Evolutionary conservation across 1,284 basidiomycete genomes (phyloP), one percentile per base, ranked within the genome.

Genomic region (Ustilago tritici): DNA sequence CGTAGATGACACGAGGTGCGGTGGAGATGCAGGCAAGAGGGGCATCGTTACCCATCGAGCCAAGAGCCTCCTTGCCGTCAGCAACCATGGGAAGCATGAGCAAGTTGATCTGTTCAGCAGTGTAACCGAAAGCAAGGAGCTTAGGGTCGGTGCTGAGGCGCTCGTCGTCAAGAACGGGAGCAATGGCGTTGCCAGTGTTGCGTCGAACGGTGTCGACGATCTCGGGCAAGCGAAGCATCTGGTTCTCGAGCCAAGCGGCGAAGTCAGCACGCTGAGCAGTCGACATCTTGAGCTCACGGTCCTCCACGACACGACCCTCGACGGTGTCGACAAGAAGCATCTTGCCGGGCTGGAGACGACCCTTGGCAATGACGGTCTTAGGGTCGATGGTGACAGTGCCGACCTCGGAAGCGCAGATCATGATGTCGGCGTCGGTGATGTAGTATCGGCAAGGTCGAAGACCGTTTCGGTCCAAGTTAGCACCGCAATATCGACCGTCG

Each of bases 401-500:
- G 62, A 82, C 82, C 70, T 85, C 83, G 40, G 83, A 85, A 41
- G 83, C 83, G 71, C 83, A 85, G 64, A 85, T 80, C 83, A 85
- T 85, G 67, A 85, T 82, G 69, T 85, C 83, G 59, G 84, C 83
- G 61, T 82, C 78, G 55, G 83, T 85, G 70, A 83, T 82, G 74
- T 77, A 72, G 80, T 83, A 85, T 47, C 83, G 83, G 73, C 83
- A 85, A 50, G 83, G 83, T 52, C 83, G 83, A 15, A 85, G 72
- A 72, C 83, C 83, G 70, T 85, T 85, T 36, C 83, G 80, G 78
- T 85, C 83, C 70, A 85, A 61, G 77, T 85, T 85, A 63, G 83
- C 83, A 81, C 83, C 83, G 63, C 83, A 85, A 80, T 82, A 85
- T 35, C 83, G 80, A n/a, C 83, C 83, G 67, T 85, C 83, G 63